A percentile compares a stretch with the other conserved stretches of the same genome.
Evolutionary conservation across 805 yeast species (phyloP).

Genomic region (Saccharomycopsis amapae): DNA sequence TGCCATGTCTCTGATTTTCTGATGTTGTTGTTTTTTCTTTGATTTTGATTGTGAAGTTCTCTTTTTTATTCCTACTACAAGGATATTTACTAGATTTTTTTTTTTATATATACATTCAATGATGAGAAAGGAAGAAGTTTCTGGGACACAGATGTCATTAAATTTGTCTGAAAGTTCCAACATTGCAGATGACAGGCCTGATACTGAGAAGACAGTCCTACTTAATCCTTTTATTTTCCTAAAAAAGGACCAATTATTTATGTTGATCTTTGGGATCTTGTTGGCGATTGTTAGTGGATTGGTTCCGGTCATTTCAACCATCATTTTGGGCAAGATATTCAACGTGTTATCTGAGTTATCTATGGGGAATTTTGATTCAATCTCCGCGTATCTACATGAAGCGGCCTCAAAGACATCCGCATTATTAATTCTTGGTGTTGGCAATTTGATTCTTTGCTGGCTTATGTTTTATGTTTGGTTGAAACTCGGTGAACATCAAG

Average conservation of each 20-base stretch:
- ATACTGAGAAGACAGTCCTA: too few relatives aligned
- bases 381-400: slow-evolving; percentile 32
- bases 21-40: too few relatives aligned
- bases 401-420: slow-evolving; percentile 35
- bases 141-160: too few relatives aligned
- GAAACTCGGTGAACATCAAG: slow-evolving; percentile 66
- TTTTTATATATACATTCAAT: too few relatives aligned
- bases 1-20: too few relatives aligned
- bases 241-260: slow-evolving; percentile 1
- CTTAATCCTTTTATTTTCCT: background rate
- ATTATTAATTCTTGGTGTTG: slow-evolving; percentile 41
- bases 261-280: slow-evolving; percentile 28
- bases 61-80: too few relatives aligned
- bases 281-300: slow-evolving; percentile 47
- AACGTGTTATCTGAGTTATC: slow-evolving; percentile 31
- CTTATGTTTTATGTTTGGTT: slow-evolving; percentile 55
- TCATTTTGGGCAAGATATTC: slow-evolving; percentile 63
- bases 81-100: too few relatives aligned
- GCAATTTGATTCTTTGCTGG: slow-evolving; percentile 42
- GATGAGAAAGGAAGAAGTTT: too few relatives aligned
- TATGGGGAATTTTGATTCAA: slow-evolving; percentile 27
- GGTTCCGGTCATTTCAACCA: slow-evolving; percentile 53
- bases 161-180: too few relatives aligned
- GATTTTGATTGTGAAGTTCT: too few relatives aligned
- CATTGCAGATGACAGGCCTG: too few relatives aligned